Conservation (phyloP, 1,139 yeast genomes). For the Taphrina wiesneri region DNA sequence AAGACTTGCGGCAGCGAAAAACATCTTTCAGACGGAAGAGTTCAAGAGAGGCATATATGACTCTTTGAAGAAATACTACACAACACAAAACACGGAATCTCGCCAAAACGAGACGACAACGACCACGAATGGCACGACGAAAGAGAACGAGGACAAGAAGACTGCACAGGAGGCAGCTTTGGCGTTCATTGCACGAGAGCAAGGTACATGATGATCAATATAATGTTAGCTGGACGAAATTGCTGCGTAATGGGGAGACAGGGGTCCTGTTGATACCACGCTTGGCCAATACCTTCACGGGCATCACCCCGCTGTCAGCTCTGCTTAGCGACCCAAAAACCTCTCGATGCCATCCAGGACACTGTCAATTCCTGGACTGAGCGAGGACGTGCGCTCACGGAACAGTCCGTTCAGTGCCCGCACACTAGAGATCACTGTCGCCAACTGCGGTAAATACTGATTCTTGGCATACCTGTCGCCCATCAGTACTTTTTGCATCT, state of each 20-base stretch:
- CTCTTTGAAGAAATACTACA: slow-evolving; percentile 2
- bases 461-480: slow-evolving; percentile 20
- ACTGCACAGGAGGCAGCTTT: slow-evolving; percentile 14
- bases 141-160: neutral
- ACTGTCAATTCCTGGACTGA: slow-evolving; percentile 17
- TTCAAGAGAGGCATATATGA: slow-evolving; percentile 13
- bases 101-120: neutral
- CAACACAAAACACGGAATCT: neutral
- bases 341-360: slow-evolving; percentile 12
- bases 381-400: slow-evolving; percentile 21
- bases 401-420: slow-evolving; percentile 20
- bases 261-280: too few species aligned
- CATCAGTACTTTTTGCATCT: neutral
- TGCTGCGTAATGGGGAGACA: neutral
- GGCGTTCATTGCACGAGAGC: slow-evolving; percentile 12
- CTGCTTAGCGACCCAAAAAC: slow-evolving; percentile 15
- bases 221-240: neutral
- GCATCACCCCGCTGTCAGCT: too few species aligned
- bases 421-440: slow-evolving; percentile 12
- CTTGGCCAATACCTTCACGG: too few species aligned
- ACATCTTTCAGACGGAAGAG: slow-evolving; percentile 11
- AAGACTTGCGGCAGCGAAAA: slow-evolving; percentile 16
- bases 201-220: slow-evolving; percentile 1
- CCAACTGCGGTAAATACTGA: slow-evolving; percentile 20
- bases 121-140: neutral